Evolutionary conservation across 805 yeast species (phyloP).

Genomic region (Barnettozyma populi): DNA sequence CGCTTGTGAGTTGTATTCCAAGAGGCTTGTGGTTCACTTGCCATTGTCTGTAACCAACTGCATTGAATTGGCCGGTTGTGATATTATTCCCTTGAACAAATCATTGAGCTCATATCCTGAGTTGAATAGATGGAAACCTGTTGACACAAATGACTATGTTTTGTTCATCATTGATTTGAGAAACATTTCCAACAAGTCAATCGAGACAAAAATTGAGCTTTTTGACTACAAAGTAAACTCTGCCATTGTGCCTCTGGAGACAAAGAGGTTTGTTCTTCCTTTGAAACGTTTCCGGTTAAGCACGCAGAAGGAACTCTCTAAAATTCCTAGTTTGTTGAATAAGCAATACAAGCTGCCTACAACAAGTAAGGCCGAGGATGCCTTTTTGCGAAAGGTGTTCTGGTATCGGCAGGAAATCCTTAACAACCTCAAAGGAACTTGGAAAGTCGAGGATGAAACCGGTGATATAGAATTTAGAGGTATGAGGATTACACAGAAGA

Average conservation of each 20-base stretch:
- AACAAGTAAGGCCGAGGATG: slow-evolving; percentile 50
- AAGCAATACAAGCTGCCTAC: slow-evolving; percentile 58
- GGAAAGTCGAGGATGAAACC: slow-evolving; percentile 42
- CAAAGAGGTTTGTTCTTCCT: slow-evolving; percentile 66
- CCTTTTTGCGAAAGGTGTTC: slow-evolving; percentile 55
- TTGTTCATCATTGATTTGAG: slow-evolving; percentile 68
- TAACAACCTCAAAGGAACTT: slow-evolving; percentile 52
- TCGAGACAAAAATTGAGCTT: slow-evolving; percentile 32
- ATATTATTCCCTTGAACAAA: slow-evolving; percentile 51
- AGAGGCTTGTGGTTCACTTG: slow-evolving; percentile 63
- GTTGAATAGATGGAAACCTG: slow-evolving; percentile 5
- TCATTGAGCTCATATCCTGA: slow-evolving; percentile 1
- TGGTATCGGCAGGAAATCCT: slow-evolving; percentile 77
- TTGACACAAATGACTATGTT: slow-evolving; percentile 43
- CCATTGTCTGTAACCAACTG: slow-evolving; percentile 67
- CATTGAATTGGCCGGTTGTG: slow-evolving; percentile 70
- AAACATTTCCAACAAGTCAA: slow-evolving; percentile 70
- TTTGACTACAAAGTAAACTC: slow-evolving; percentile 22
- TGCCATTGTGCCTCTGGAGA: slow-evolving; percentile 37
- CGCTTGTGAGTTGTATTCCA: slow-evolving; percentile 34
- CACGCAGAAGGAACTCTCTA: slow-evolving; percentile 35
- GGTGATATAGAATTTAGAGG: slow-evolving; percentile 68
- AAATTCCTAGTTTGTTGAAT: slow-evolving; percentile 66
- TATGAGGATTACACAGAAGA: slow-evolving; percentile 53
- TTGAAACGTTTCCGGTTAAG: slow-evolving; percentile 47